phyloP scores from a whole-genome alignment of 1,284 basidiomycete species.

The Cystobasidium slooffiae region DNA sequence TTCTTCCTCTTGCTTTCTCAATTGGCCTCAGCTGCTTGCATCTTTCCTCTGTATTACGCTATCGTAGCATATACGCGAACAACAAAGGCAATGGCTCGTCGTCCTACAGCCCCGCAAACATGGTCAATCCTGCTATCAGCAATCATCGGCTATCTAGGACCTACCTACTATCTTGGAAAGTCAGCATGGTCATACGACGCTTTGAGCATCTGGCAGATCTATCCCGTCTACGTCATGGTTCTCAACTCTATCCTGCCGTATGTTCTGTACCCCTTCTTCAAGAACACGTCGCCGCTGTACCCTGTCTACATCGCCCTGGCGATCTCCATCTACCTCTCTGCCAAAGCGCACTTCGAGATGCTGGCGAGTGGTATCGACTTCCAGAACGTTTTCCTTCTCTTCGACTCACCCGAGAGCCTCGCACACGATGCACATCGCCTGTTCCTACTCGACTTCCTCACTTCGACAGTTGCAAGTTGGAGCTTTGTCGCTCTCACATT shows the following conservation, averaged over 20 bases:
- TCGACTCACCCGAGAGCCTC: conserved; percentile 8
- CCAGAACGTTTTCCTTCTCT: conserved; percentile 29
- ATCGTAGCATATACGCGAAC: conserved; percentile 20
- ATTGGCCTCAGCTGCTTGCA: conserved; percentile 20
- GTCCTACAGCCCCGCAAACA: conserved; percentile 13
- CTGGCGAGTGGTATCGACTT: conserved; percentile 29
- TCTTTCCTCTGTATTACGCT: conserved; percentile 34
- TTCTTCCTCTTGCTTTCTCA: conserved; percentile 34
- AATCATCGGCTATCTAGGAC: conserved; percentile 31
- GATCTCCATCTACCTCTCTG: conserved; percentile 36
- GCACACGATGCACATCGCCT: conserved; percentile 27
- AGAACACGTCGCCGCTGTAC: conserved; percentile 15
- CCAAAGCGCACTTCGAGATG: conserved; percentile 36
- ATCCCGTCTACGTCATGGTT: conserved; percentile 24
- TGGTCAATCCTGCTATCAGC: conserved; percentile 38
- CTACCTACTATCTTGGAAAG: conserved; percentile 15
- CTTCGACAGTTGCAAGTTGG: conserved; percentile 19
- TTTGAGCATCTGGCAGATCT: conserved; percentile 38
- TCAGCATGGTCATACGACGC: conserved; percentile 33
- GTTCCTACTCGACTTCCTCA: conserved; percentile 42
- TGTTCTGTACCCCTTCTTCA: conserved; percentile 26
- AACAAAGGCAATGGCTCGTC: background rate
- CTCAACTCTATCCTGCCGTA: conserved; percentile 17
- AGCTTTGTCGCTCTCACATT: conserved; percentile 20
- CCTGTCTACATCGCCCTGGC: conserved; percentile 24